A percentile compares a stretch with the other conserved stretches of the same genome.
Evolutionary conservation across 2,329 filamentous ascomycete genomes (phyloP).

Genomic region (Phymatotrichopsis omnivora): DNA sequence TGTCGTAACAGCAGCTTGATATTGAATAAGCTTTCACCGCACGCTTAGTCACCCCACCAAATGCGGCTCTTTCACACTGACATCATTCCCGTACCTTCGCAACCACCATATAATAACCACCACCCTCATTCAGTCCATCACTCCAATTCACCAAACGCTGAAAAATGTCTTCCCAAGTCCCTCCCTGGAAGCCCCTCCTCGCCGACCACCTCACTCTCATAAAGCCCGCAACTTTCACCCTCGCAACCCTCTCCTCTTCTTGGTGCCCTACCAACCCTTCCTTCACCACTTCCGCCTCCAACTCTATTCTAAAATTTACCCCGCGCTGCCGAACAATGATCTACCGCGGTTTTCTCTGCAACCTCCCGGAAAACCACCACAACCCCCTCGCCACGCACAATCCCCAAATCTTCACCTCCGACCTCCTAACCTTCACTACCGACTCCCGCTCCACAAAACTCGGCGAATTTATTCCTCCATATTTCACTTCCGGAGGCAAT

Average conservation of each 20-base stretch:
- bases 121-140: no score
- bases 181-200: conserved; percentile 35
- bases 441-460: conserved; percentile 82
- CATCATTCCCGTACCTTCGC: no score
- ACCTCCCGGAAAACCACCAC: conserved; percentile 59
- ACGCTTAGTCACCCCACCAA: no score
- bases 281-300: conserved; percentile 28
- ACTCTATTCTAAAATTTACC: conserved; percentile 33
- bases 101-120: no score
- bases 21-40: no score
- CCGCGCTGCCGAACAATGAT: conserved; percentile 68
- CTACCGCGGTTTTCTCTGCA: conserved; percentile 73
- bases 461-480: conserved; percentile 55
- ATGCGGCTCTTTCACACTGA: no score
- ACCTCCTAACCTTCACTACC: conserved; percentile 74
- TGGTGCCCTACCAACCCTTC: conserved; percentile 14
- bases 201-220: conserved; percentile 34
- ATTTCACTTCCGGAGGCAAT: conserved; percentile 41
- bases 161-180: no score
- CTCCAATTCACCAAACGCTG: no score
- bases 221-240: conserved; percentile 36
- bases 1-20: no score
- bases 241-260: conserved; percentile 38
- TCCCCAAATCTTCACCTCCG: conserved; percentile 58
- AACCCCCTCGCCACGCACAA: conserved; percentile 61